Conservation (phyloP, 2,329 filamentous ascomycete genomes). For the Diplocarpon rosae region DNA sequence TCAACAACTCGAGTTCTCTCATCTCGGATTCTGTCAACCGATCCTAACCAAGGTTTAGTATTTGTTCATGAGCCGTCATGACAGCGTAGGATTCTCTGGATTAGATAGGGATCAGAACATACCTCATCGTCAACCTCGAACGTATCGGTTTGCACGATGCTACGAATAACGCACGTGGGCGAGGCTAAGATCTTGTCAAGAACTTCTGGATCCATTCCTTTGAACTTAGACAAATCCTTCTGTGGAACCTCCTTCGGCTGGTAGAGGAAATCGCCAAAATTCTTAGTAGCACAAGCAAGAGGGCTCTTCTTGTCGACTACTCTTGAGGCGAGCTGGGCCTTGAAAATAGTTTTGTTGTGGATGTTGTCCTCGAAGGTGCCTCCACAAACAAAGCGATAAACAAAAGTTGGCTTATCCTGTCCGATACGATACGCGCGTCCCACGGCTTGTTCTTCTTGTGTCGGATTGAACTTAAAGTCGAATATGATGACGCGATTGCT, state of each 20-base stretch:
- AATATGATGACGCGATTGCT: conserved; percentile 83
- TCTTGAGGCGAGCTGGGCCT: conserved; percentile 65
- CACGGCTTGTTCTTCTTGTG: conserved; percentile 75
- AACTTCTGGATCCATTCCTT: conserved; percentile 47
- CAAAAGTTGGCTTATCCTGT: conserved; percentile 68
- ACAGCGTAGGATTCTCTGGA: too few relatives aligned
- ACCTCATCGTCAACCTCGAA: conserved; percentile 57
- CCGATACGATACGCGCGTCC: conserved; percentile 79
- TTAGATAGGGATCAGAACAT: background rate
- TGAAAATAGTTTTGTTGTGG: conserved; percentile 68
- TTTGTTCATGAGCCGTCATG: background rate
- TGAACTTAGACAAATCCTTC: conserved; percentile 39
- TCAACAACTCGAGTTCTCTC: too few relatives aligned
- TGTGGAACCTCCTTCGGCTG: conserved; percentile 41
- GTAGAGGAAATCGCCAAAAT: conserved; percentile 44
- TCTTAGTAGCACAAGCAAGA: conserved; percentile 50
- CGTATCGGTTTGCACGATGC: conserved; percentile 57
- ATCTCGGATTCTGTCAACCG: too few relatives aligned
- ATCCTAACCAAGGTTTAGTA: background rate
- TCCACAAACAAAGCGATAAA: conserved; percentile 70
- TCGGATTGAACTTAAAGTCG: conserved; percentile 73
- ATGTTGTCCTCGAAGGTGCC: conserved; percentile 71
- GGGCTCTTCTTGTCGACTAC: conserved; percentile 79
- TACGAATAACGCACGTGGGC: conserved; percentile 36
- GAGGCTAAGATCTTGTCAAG: conserved; percentile 50